Evolutionary conservation across 768 basidiomycete genomes (phyloP).

Genomic region (Cystobasidium onofrii): DNA sequence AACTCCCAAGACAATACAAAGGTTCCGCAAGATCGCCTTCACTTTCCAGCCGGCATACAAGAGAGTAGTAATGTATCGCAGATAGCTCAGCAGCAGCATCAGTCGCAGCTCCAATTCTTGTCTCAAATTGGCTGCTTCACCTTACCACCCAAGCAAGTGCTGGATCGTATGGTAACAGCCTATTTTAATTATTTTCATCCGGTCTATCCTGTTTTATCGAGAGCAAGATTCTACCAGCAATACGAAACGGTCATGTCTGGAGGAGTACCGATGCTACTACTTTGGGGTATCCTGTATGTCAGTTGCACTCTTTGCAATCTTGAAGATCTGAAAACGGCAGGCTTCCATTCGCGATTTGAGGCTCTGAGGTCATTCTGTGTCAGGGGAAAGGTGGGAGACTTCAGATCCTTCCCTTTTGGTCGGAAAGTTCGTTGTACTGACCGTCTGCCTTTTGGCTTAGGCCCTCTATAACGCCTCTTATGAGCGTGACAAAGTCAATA

Average conservation of each 20-base stretch:
- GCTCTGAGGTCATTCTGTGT: constrained; percentile 3
- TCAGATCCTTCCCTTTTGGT: not conserved
- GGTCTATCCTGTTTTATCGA: not conserved
- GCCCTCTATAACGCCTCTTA: not conserved
- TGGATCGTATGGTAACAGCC: not conserved
- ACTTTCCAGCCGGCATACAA: not conserved
- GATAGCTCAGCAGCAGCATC: not conserved
- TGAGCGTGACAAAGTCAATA: constrained; percentile 2
- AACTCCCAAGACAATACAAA: not conserved
- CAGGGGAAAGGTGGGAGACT: not conserved
- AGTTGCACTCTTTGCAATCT: not conserved
- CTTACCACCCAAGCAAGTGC: not conserved
- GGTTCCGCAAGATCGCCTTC: not conserved
- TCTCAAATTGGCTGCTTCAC: constrained; percentile 5
- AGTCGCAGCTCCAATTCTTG: not conserved
- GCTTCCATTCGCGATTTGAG: not conserved
- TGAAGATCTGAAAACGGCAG: not conserved
- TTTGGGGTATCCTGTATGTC: not conserved
- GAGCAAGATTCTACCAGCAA: not conserved
- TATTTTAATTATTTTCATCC: constrained; percentile 10
- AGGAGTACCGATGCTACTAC: not conserved
- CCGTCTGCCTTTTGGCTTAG: not conserved
- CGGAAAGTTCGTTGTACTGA: too few relatives aligned
- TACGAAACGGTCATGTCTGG: not conserved
- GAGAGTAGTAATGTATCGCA: not conserved